These are phyloP conservation scores for Lactifluus volemus DNA, from an alignment of 768 basidiomycete genomes.

Conservation along the genomic window DNA sequence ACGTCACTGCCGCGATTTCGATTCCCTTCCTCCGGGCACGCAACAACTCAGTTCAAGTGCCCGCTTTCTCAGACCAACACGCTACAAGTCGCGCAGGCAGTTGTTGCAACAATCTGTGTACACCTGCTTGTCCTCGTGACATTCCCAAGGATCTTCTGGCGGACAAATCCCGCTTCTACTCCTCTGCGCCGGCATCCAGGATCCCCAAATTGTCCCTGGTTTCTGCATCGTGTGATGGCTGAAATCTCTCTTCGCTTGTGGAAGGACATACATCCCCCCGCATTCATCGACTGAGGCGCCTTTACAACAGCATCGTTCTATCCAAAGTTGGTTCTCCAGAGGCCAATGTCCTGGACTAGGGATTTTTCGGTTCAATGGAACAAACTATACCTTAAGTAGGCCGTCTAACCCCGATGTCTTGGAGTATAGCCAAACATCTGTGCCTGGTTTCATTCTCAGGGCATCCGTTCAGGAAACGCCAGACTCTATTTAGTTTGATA, in stretches of 20 bases:
- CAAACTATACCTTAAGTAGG: conserved; percentile 11
- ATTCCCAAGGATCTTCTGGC: not conserved
- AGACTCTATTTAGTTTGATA: not conserved
- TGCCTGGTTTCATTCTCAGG: conserved; percentile 1
- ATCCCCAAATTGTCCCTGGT: not conserved
- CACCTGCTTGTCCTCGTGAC: conserved; percentile 6
- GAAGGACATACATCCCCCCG: not conserved
- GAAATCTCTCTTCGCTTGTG: not conserved
- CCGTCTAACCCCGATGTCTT: conserved; percentile 2
- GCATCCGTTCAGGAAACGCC: not conserved
- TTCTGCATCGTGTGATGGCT: not conserved
- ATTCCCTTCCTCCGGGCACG: not conserved
- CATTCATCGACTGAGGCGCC: not conserved
- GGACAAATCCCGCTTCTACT: conserved; percentile 1
- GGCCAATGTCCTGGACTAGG: conserved; percentile 9
- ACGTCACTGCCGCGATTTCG: conserved; percentile 2
- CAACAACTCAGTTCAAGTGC: not conserved
- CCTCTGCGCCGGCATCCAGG: not conserved
- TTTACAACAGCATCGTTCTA: not conserved
- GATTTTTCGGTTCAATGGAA: not conserved
- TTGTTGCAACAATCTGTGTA: too few relatives aligned
- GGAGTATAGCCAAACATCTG: conserved; percentile 5
- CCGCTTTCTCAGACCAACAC: not conserved
- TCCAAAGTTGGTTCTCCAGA: not conserved
- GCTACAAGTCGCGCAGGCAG: not conserved